Evolutionary conservation across 495 filamentous ascomycete species (phyloP), one percentile per base, ranked within the genome.

Genomic region (Pseudevernia furfuracea): DNA sequence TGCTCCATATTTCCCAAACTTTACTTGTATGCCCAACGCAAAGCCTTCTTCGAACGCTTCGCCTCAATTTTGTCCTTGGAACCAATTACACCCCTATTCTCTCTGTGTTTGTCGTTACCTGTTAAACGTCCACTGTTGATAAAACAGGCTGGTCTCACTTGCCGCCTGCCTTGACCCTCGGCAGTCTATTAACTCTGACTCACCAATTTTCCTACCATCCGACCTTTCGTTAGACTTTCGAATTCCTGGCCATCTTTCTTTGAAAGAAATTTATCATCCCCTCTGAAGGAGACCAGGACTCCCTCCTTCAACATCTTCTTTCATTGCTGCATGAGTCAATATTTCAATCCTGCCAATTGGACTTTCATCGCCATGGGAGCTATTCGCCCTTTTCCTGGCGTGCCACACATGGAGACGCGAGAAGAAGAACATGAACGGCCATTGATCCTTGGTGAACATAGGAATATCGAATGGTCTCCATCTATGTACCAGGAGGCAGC

Each of bases 11-110:
- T 34, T 32, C n/a, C 36, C 30, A 41, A n/a, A 36, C 2, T n/a
- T 34, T 53, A 19, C 57, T 21, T 59, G 43, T 59, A 53, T 64
- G 62, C 62, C 62, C 44, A 30, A 36, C 62, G 62, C 43, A 60
- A 64, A 59, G 62, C 62, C 62, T 43, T 39, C 52, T 17, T 37
- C 25, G n/a, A 28, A 44, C 60, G 41, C 62, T 64, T 64, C 62
- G 62, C 62, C 62, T 60, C 62, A 48, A 30, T 52, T 4, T n/a
- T 14, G 19, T 52, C 19, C 23, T 34, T 36, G 37, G 28, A 48
- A 56, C 52, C 38, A 44, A 46, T 17, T 28, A 36, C 34, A 41
- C 5, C 38, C 23, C 55, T 57, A 23, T 36, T 28, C 43, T 39
- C 34, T 0, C 3, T 52, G 12, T 37, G 12, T 39, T 30, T 17